Conservation (phyloP, 2,329 filamentous ascomycete species). For the Beauveria asiatica region DNA sequence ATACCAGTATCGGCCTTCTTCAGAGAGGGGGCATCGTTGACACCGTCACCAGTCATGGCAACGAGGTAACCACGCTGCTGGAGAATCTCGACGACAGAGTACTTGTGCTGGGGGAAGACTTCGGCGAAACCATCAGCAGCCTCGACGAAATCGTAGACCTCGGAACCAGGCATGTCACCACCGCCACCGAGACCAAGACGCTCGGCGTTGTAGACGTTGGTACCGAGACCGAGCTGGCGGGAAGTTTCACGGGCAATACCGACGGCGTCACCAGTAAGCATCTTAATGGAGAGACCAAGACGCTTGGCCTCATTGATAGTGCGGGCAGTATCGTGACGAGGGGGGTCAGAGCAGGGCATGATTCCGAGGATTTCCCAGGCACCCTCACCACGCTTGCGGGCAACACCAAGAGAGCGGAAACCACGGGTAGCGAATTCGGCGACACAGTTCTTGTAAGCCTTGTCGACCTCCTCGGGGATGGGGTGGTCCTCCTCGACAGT, state of each 20-base stretch:
- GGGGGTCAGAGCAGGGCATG: constrained; percentile 89
- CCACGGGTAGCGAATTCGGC: constrained; percentile 86
- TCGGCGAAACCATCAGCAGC: constrained; percentile 92
- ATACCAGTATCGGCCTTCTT: constrained; percentile 97
- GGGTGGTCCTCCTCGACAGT: constrained; percentile 80
- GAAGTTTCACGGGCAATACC: constrained; percentile 89
- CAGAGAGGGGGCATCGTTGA: constrained; percentile 86
- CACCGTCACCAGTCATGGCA: constrained; percentile 93
- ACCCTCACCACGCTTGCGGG: constrained; percentile 74
- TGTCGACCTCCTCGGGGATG: constrained; percentile 67
- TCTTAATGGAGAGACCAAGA: constrained; percentile 86
- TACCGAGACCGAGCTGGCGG: constrained; percentile 82
- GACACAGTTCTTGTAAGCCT: constrained; percentile 86
- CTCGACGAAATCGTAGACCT: constrained; percentile 93
- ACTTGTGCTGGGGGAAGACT: constrained; percentile 93
- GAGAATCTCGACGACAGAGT: constrained; percentile 86
- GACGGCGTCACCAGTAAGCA: constrained; percentile 91
- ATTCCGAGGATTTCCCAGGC: constrained; percentile 90
- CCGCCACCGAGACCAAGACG: constrained; percentile 82
- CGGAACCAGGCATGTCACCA: constrained; percentile 86
- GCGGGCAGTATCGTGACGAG: constrained; percentile 81
- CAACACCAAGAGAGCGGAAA: constrained; percentile 89
- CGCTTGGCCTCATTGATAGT: constrained; percentile 85
- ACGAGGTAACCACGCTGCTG: constrained; percentile 90
- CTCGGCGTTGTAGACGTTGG: constrained; percentile 91